phyloP scores from a whole-genome alignment of 2,329 filamentous ascomycete species.

The Hymenoscyphus albidus region DNA sequence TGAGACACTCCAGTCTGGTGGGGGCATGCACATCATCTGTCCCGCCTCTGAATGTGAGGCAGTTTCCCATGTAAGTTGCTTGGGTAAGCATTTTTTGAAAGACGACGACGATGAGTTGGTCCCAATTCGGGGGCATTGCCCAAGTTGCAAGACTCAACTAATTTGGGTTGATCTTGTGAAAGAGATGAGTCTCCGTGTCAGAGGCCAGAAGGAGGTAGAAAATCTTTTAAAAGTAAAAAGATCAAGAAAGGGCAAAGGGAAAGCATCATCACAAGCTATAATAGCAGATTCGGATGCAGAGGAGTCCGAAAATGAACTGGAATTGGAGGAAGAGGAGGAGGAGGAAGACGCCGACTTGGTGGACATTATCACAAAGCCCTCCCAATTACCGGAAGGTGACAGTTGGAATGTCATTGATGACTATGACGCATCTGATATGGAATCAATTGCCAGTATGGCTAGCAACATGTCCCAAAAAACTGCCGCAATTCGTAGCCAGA shows the following conservation, averaged over 20 bases:
- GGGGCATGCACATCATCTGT: slow-evolving; percentile 56
- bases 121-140: slow-evolving; percentile 68
- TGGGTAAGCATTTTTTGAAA: slow-evolving; percentile 50
- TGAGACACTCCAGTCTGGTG: slow-evolving; percentile 42
- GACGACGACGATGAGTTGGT: slow-evolving; percentile 46
- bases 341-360: slow-evolving; percentile 10
- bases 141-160: slow-evolving; percentile 58
- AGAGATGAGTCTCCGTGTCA: slow-evolving; percentile 70
- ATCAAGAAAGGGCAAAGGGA: slow-evolving; percentile 15
- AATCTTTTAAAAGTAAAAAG: slow-evolving; percentile 56
- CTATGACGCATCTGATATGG: slow-evolving; percentile 24
- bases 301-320: slow-evolving; percentile 16
- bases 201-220: slow-evolving; percentile 66
- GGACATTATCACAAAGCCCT: background rate
- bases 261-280: slow-evolving; percentile 17
- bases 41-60: slow-evolving; percentile 50
- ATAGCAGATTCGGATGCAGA: slow-evolving; percentile 18
- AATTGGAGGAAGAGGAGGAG: slow-evolving; percentile 12
- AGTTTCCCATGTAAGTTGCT: slow-evolving; percentile 58
- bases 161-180: slow-evolving; percentile 77
- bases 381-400: slow-evolving; percentile 10
- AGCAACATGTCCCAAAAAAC: slow-evolving; percentile 16
- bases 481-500: background rate
- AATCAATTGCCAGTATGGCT: slow-evolving; percentile 21
- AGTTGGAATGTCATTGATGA: slow-evolving; percentile 23